phyloP scores from a whole-genome alignment of 129 eudicot genomes.

The carrot (Daucus carota) region DNA sequence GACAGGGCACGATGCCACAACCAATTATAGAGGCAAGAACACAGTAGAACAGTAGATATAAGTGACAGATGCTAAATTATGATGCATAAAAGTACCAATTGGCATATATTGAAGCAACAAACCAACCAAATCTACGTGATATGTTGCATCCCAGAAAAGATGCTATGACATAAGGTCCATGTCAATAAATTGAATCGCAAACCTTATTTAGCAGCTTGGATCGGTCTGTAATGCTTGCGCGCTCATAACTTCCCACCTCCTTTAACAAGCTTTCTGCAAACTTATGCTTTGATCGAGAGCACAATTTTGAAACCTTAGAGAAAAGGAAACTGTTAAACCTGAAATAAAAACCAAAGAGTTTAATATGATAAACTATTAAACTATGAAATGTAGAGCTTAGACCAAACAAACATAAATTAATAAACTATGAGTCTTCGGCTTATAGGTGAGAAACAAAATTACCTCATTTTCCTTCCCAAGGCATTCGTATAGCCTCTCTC shows the following conservation, averaged over 20 bases:
- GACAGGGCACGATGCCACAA: background rate
- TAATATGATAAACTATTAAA: background rate
- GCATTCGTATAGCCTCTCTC: constrained; percentile 33
- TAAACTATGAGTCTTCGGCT: background rate
- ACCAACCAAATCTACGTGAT: background rate
- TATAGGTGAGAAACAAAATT: background rate
- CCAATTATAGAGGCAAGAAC: background rate
- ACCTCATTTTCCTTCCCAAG: constrained; percentile 61
- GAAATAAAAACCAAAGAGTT: constrained; percentile 17
- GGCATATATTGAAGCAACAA: background rate
- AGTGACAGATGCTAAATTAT: background rate
- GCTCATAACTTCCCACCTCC: constrained; percentile 45
- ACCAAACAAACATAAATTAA: background rate
- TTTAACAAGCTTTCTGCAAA: constrained; percentile 29
- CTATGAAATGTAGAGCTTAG: background rate
- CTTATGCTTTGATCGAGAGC: constrained; percentile 53
- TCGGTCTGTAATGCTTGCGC: constrained; percentile 28
- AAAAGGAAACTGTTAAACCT: constrained; percentile 49
- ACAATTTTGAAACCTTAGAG: constrained; percentile 32
- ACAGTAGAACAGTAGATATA: background rate
- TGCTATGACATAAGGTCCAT: background rate
- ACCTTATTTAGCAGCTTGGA: constrained; percentile 36
- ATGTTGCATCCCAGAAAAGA: background rate
- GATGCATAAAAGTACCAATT: background rate
- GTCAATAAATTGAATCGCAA: constrained; percentile 2